Evolutionary conservation across 140 eudicot genomes (phyloP), one percentile per base, ranked within the genome.

Genomic region (Flaveria floridana): DNA sequence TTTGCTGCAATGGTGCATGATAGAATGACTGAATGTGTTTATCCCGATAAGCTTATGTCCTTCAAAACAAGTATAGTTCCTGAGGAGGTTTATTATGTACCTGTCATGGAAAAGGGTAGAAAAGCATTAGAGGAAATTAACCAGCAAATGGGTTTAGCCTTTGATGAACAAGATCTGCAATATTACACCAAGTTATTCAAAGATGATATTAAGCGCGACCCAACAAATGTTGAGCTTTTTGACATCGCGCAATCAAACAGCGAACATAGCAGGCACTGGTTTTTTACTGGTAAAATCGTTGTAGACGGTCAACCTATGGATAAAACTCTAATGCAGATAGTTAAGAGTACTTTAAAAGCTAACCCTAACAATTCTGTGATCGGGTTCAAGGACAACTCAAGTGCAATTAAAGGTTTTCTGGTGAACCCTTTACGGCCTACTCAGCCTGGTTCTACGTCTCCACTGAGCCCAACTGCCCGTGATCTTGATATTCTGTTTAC

Each of bases 251-350:
- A 93, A 62, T 93, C 97, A 10, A 93, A 93, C 68, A 93, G 99
- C 59, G 99, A 93, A 71, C 99, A 93, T 76, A 93, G 99, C 63
- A 71, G 99, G 57, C 99, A 93, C 23, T 93, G 99, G 99, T 93
- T 90, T 76, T 93, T 93, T 59, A 90, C 86, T 0, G 99, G 99
- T 15, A 90, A 93, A 55, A 86, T 93, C 51, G 78, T 93, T 61
- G 80, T 93, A 39, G 99, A 93, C 74, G 97, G 96, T 26, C 58
- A 90, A 75, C 89, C 94, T 0, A 85, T 88, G 82, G 68, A 84
- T 48, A 75, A 77, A 21, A 93, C 96, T 19, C 82, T 93, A 0
- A 93, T 93, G 97, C 96, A 93, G 81, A 88, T 93, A 61, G 99
- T 93, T 23, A 93, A 93, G 68, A 86, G 83, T 81, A 93, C 97